phyloP scores from a whole-genome alignment of 1,284 basidiomycete genomes.

The Chalciporus piperatoides region DNA sequence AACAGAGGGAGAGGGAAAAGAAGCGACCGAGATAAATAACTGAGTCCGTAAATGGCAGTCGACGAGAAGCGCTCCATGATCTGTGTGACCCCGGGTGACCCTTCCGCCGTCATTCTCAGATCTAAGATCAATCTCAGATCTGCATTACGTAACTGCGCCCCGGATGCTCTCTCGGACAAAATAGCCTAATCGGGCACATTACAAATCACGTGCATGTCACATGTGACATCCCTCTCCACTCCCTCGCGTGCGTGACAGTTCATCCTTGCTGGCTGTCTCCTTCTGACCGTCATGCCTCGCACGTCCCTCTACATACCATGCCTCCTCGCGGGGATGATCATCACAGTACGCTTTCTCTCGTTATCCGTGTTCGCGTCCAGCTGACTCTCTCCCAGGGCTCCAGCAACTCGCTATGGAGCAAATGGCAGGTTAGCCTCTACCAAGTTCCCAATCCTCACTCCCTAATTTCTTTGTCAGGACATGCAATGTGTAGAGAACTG shows the following conservation, averaged over 20 bases:
- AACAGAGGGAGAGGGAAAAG: conserved; percentile 25
- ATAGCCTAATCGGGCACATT: not conserved
- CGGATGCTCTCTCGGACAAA: conserved; percentile 1
- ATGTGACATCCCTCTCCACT: conserved; percentile 12
- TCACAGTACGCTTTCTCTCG: conserved; percentile 50
- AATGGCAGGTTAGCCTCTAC: conserved; percentile 60
- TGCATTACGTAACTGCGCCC: conserved; percentile 10
- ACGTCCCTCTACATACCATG: conserved; percentile 45
- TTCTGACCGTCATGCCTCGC: conserved; percentile 40
- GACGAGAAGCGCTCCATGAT: conserved; percentile 32
- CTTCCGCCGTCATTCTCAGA: conserved; percentile 8
- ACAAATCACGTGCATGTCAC: conserved; percentile 25
- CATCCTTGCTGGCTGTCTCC: not conserved
- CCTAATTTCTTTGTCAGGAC: conserved; percentile 48
- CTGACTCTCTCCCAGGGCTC: conserved; percentile 50
- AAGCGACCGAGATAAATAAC: conserved; percentile 36
- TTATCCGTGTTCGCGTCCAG: not conserved
- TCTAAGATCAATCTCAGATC: conserved; percentile 25
- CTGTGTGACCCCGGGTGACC: conserved; percentile 26
- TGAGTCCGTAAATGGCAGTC: conserved; percentile 29
- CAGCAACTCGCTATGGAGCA: conserved; percentile 76
- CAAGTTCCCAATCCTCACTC: not conserved
- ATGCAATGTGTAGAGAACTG: conserved; percentile 97
- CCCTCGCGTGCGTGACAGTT: conserved; percentile 9
- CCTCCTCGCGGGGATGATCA: conserved; percentile 74